Percentiles rank a stretch among this genome's conserved stretches.
Conservation (phyloP, 1,139 yeast genomes). For the Candida anutae region DNA sequence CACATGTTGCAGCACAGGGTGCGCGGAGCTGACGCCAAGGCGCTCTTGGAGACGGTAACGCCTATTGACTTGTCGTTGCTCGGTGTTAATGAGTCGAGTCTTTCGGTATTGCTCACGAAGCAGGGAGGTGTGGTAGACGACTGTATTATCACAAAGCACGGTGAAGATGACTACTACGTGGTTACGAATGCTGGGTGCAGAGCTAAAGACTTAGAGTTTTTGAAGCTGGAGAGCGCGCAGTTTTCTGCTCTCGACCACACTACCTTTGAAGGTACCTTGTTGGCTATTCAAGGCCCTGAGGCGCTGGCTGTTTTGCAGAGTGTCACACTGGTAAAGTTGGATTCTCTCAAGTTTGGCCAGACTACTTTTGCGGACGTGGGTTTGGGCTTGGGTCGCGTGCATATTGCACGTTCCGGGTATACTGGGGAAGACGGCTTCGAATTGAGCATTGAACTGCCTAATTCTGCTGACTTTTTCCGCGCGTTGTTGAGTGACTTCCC, state of each 20-base stretch:
- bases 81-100: conserved; percentile 53
- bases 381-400: conserved; percentile 27
- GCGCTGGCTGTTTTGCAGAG: conserved; percentile 61
- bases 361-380: conserved; percentile 31
- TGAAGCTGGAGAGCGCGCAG: conserved; percentile 42
- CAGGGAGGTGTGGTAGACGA: conserved; percentile 88
- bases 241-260: conserved; percentile 48
- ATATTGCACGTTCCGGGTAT: conserved; percentile 89
- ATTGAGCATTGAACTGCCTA: conserved; percentile 52
- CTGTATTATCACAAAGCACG: conserved; percentile 81
- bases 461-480: conserved; percentile 55
- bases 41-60: conserved; percentile 67
- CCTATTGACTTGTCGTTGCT: conserved; percentile 71
- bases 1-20: conserved; percentile 92
- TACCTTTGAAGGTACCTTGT: conserved; percentile 64
- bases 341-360: conserved; percentile 66
- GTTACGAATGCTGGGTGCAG: conserved; percentile 98
- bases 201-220: conserved; percentile 64
- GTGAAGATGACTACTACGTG: conserved; percentile 68
- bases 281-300: conserved; percentile 91
- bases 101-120: conserved; percentile 69
- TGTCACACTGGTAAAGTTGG: conserved; percentile 52
- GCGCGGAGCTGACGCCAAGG: conserved; percentile 60
- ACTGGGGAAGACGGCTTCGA: conserved; percentile 99
- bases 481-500: conserved; percentile 49